These are phyloP conservation scores for Heimioporus retisporus DNA, from an alignment of 1,284 basidiomycete species.

Conservation along the genomic window DNA sequence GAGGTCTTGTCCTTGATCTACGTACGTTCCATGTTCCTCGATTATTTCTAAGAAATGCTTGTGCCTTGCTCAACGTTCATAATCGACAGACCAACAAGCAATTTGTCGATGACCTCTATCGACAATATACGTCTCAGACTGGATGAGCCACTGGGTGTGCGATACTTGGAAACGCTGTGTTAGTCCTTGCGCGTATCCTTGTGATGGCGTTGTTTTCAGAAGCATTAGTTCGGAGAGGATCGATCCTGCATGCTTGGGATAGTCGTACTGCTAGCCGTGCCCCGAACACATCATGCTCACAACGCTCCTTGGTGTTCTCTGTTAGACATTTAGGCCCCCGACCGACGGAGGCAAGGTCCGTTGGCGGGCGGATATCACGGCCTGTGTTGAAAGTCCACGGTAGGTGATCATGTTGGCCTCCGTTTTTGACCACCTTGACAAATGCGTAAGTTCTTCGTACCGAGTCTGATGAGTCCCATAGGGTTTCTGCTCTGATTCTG, in stretches of 20 bases:
- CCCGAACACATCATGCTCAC: constrained; percentile 26
- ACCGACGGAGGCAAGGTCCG: no score
- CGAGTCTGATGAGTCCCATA: no score
- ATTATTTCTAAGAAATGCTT: background rate
- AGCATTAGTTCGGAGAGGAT: constrained; percentile 7
- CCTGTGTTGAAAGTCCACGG: no score
- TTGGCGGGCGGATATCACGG: no score
- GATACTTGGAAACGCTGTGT: background rate
- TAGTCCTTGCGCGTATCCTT: constrained; percentile 6
- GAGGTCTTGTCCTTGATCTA: constrained; percentile 77
- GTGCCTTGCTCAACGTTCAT: constrained; percentile 9
- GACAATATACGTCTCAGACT: constrained; percentile 53
- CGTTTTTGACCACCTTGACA: no score
- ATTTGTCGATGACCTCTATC: constrained; percentile 62
- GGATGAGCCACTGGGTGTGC: constrained; percentile 21
- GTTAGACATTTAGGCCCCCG: no score
- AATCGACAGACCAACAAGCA: constrained; percentile 56
- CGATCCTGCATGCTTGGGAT: constrained; percentile 19
- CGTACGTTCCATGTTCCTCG: constrained; percentile 53
- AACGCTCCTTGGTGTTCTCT: background rate
- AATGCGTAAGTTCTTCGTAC: no score
- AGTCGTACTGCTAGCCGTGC: constrained; percentile 24
- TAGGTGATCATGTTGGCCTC: no score
- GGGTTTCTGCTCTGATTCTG: no score
- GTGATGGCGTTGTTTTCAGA: constrained; percentile 14